Evolutionary conservation across 176 grass and related monocot genomes (phyloP).

Genomic region (Aegilops sharonensis): DNA sequence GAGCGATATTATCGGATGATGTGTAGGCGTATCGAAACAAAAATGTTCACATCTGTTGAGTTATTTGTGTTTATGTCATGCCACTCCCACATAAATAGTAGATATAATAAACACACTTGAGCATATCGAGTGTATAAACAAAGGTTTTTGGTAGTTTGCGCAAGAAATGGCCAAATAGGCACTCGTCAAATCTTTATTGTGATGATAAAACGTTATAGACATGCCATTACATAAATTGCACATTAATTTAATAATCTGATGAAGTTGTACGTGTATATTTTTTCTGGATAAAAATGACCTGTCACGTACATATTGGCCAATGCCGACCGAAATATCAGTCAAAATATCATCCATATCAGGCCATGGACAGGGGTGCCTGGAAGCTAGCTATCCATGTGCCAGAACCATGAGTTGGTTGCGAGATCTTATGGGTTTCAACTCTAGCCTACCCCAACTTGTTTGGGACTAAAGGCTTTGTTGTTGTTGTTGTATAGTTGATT

Average conservation of each 20-base stretch:
- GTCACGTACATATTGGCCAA: neutral
- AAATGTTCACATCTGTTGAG: neutral
- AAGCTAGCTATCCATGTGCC: too few relatives aligned
- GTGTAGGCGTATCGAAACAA: neutral
- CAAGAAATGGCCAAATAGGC: neutral
- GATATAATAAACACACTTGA: neutral
- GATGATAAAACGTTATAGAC: neutral
- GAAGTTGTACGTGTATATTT: neutral
- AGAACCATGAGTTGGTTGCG: too few relatives aligned
- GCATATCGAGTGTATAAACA: neutral
- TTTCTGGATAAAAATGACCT: neutral
- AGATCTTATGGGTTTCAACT: too few relatives aligned
- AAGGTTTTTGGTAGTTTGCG: neutral
- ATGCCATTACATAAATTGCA: neutral
- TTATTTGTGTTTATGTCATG: neutral
- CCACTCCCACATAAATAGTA: neutral
- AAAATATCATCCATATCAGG: neutral
- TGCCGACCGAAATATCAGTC: neutral
- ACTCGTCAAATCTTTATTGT: neutral
- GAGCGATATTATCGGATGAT: neutral
- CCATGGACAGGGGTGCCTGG: too few relatives aligned
- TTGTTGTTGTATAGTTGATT: neutral
- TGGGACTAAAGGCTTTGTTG: too few relatives aligned
- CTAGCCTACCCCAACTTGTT: too few relatives aligned
- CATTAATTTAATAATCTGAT: neutral